These are phyloP conservation scores for Salicornia ramosissima DNA, from an alignment of 148 eudicot species.

Conservation along the genomic window DNA sequence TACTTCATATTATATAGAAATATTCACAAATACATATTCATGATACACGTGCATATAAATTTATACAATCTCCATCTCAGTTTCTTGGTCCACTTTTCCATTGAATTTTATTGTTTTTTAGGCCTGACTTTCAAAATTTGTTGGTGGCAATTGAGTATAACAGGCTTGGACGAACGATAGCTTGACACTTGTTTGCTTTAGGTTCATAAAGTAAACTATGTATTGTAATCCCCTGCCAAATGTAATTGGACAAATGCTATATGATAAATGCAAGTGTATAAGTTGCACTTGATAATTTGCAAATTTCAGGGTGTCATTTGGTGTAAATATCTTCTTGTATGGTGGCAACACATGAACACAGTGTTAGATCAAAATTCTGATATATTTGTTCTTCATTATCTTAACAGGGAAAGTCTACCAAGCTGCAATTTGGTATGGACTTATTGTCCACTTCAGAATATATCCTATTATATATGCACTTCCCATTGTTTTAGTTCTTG, in stretches of 20 bases:
- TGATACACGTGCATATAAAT: too few relatives aligned
- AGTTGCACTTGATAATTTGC: background rate
- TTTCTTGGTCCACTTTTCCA: too few relatives aligned
- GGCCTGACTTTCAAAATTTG: too few relatives aligned
- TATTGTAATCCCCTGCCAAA: too few relatives aligned
- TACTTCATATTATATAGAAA: too few relatives aligned
- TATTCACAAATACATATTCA: too few relatives aligned
- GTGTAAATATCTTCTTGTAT: background rate
- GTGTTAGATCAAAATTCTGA: background rate
- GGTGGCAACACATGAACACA: background rate
- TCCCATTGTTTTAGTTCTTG: constrained; percentile 68
- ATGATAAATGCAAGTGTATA: background rate
- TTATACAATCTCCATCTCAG: too few relatives aligned
- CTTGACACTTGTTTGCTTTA: too few relatives aligned
- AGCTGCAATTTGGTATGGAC: constrained; percentile 95
- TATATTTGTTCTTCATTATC: background rate
- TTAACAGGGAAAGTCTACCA: constrained; percentile 53
- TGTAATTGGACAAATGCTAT: background rate
- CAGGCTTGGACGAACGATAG: too few relatives aligned
- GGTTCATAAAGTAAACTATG: too few relatives aligned
- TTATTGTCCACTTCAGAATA: constrained; percentile 87
- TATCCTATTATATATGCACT: constrained; percentile 91
- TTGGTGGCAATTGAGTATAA: too few relatives aligned
- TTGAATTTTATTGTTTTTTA: too few relatives aligned
- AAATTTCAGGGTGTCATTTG: background rate